Percentiles rank a stretch among this genome's conserved stretches.
phyloP scores from a whole-genome alignment of 768 basidiomycete species.

The Suillus tomentosus region DNA sequence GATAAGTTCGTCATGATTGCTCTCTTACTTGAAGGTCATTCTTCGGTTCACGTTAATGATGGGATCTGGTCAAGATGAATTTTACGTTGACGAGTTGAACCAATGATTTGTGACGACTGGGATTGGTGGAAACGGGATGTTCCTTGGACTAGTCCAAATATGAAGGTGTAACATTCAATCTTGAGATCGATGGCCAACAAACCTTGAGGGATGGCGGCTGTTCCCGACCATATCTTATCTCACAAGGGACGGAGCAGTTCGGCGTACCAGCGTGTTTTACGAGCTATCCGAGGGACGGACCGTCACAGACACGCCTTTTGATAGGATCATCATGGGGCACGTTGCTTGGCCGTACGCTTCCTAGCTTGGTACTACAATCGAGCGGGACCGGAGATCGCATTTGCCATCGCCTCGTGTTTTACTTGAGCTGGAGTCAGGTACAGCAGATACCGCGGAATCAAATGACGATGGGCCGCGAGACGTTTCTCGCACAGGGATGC shows the following conservation, averaged over 20 bases:
- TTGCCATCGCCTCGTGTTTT: background rate
- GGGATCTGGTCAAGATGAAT: background rate
- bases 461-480: background rate
- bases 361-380: too few relatives aligned
- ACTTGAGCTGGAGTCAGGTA: conserved; percentile 1
- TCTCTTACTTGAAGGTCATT: background rate
- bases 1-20: background rate
- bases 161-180: background rate
- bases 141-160: conserved; percentile 4
- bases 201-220: background rate
- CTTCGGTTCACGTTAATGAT: conserved; percentile 3
- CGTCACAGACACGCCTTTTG: conserved; percentile 5
- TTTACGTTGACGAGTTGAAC: background rate
- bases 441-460: conserved; percentile 11
- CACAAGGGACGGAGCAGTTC: background rate
- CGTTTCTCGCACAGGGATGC: conserved; percentile 5
- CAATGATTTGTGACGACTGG: background rate
- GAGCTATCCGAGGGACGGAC: conserved; percentile 7
- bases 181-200: background rate
- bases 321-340: conserved; percentile 3
- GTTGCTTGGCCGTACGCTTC: background rate
- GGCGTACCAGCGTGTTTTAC: conserved; percentile 1
- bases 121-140: conserved; percentile 7
- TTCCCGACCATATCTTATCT: conserved; percentile 7
- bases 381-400: conserved; percentile 8